Evolutionary conservation across 306 rosid species (phyloP), one percentile per base, ranked within the genome.

Genomic region (Boehmeria nivea): DNA sequence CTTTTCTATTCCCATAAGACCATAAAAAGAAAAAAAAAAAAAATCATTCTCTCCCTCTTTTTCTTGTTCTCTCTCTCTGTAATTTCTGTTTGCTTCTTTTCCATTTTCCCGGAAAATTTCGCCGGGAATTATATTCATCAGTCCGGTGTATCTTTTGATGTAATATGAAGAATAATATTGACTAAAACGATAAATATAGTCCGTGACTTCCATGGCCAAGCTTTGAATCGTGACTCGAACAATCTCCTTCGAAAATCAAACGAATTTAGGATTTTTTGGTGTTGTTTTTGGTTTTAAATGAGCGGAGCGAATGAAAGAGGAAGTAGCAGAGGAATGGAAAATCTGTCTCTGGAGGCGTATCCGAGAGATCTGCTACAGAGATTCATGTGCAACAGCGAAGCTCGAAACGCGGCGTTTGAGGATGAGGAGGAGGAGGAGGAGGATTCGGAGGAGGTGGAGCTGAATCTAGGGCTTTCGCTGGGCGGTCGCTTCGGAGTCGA

Each of bases 401-500:
- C 64, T 1, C 62, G 50, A n/a, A 14, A 45, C 20, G 60, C 49
- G 33, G 67, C 18, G 39, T 14, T 55, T 0, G 64, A 47, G 6
- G 89, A 66, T 28, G 96, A 67, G 60, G 26, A 85, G 51, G 96
- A 87, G 76, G 76, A 67, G 23, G 82, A 63, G 26, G 78, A 59
- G 1, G 69, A 50, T 39, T 45, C 73, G 5, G 89, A 75, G 33
- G 96, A 67, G 56, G n/a, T 93, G 54, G 99, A 93, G 77, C 60
- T 87, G 27, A 85, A 72, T 75, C 95, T 93, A 14, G 99, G 99
- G 7, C 76, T 93, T 11, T 93, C 99, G 1, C 62, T 93, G 19
- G 99, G 99, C 6, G 99, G 99, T 12, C 67, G 80, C 63, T 93
- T 93, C 45, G 99, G 99, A 33, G 84, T 87, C 15, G 94, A 93